Percentiles rank a stretch among this genome's conserved stretches.
These are phyloP conservation scores for Cercophora sp. DNA, from an alignment of 495 filamentous ascomycete species.

Conservation along the genomic window DNA sequence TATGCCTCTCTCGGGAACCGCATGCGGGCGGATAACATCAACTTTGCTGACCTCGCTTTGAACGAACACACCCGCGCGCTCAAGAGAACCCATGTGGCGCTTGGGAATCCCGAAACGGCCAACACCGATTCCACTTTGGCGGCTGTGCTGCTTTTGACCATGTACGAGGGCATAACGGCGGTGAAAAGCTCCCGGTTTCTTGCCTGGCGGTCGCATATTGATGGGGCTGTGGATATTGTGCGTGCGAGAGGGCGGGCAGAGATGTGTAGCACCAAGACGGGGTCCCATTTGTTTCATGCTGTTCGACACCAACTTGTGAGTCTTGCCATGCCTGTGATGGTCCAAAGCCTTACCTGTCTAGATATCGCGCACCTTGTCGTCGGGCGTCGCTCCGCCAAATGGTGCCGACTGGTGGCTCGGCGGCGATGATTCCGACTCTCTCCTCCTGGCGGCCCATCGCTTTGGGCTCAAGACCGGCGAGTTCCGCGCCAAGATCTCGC, in stretches of 20 bases:
- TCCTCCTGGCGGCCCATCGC: slow-evolving; percentile 32
- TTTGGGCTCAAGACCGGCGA: slow-evolving; percentile 42
- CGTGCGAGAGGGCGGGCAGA: slow-evolving; percentile 47
- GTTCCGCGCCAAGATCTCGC: slow-evolving; percentile 37
- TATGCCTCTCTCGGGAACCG: slow-evolving; percentile 49
- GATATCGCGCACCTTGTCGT: slow-evolving; percentile 42
- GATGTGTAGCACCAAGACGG: slow-evolving; percentile 41
- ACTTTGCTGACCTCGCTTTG: slow-evolving; percentile 36
- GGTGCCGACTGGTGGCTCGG: slow-evolving; percentile 49
- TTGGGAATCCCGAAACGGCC: slow-evolving; percentile 42
- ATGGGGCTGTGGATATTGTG: slow-evolving; percentile 51
- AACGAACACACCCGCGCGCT: slow-evolving; percentile 49
- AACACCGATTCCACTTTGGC: slow-evolving; percentile 26
- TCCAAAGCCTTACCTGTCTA: slow-evolving; percentile 14
- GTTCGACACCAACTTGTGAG: slow-evolving; percentile 50
- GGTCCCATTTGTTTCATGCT: slow-evolving; percentile 43
- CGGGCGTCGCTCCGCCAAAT: slow-evolving; percentile 33
- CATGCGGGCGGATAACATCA: slow-evolving; percentile 28
- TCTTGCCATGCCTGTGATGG: background rate
- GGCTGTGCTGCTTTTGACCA: slow-evolving; percentile 22
- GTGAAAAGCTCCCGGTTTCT: slow-evolving; percentile 40
- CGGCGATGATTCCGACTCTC: slow-evolving; percentile 32
- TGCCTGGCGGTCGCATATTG: slow-evolving; percentile 51
- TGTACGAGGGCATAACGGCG: slow-evolving; percentile 40
- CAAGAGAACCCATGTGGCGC: slow-evolving; percentile 47